These are phyloP conservation scores for Cotoneaster glaucophyllus DNA, from an alignment of 306 rosid genomes.

Conservation along the genomic window DNA sequence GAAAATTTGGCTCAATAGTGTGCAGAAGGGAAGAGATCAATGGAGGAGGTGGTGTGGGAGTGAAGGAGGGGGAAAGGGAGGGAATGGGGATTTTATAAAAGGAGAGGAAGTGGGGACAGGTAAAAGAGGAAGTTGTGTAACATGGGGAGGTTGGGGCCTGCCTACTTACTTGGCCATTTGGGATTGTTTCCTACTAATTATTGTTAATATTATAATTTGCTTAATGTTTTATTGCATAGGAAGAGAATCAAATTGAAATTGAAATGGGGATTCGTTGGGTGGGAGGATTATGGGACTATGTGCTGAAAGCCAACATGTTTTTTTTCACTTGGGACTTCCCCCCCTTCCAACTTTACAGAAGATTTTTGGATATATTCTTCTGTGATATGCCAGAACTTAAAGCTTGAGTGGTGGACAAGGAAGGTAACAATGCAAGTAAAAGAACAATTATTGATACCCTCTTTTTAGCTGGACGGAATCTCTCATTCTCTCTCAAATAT, in stretches of 20 bases:
- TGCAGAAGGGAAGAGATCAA: neutral
- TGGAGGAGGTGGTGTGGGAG: slow-evolving; percentile 26
- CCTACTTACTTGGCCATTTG: slow-evolving; percentile 56
- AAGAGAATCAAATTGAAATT: slow-evolving; percentile 33
- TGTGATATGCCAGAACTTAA: slow-evolving; percentile 12
- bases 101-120: slow-evolving; percentile 29
- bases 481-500: slow-evolving; percentile 12
- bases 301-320: slow-evolving; percentile 17
- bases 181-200: slow-evolving; percentile 20
- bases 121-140: slow-evolving; percentile 40
- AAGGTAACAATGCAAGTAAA: slow-evolving; percentile 44
- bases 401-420: slow-evolving; percentile 60
- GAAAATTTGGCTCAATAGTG: slow-evolving; percentile 14
- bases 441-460: slow-evolving; percentile 44
- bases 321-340: slow-evolving; percentile 21
- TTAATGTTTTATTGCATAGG: neutral
- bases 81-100: slow-evolving; percentile 42
- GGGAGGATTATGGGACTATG: slow-evolving; percentile 9
- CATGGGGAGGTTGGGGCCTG: slow-evolving; percentile 83
- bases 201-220: slow-evolving; percentile 10
- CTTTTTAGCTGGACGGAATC: slow-evolving; percentile 58
- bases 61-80: slow-evolving; percentile 35
- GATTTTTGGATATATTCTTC: slow-evolving; percentile 20
- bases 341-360: slow-evolving; percentile 12
- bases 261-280: slow-evolving; percentile 13